Evolutionary conservation across 2,329 filamentous ascomycete genomes (phyloP), one percentile per base, ranked within the genome.

Genomic region (Xylariaceae sp.): DNA sequence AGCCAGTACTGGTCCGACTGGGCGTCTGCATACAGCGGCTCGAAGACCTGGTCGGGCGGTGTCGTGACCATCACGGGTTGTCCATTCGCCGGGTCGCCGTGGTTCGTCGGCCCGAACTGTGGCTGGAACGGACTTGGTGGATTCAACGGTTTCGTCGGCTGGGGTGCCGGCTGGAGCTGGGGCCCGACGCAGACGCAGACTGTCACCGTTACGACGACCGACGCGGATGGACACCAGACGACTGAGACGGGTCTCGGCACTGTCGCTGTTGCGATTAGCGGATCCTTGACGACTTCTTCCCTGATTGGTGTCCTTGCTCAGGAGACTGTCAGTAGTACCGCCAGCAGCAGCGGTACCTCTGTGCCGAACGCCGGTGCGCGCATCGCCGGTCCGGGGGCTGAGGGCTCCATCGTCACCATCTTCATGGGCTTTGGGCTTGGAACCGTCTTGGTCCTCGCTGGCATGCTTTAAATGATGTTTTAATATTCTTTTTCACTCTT

Each of bases 11-110:
- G 67, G 68, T 68, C 67, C 44, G 67, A 69, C 56, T 72, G 71
- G 71, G 67, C 70, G 42, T 67, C 67, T 1, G 70, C 70, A 23
- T 69, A 67, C 55, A 57, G 60, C 39, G 65, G 65, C 5, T 70
- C 71, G 4, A 65, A 64, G 50, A 75, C 74, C 51, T 77, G 73
- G 71, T 67, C 72, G 1, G 73, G 73, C 51, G 72, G 73, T 48
- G 71, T 70, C 15, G 75, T 74, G 59, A 78, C 76, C 23, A 73
- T 78, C 2, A 77, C 75, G 1, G 75, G 75, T 1, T 78, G 76
- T 62, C 70, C 73, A 34, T 78, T 74, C 70, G 68, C 70, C 62
- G 75, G 74, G 2, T 74, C 72, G 35, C 73, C 73, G 0, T 77
- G 76, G 76, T 72, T 73, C 37, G 72, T 74, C 44, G 75, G 75